A percentile compares a stretch with the other conserved stretches of the same genome.
Evolutionary conservation across 805 yeast genomes (phyloP).

Genomic region (Teunomyces gatunensis): DNA sequence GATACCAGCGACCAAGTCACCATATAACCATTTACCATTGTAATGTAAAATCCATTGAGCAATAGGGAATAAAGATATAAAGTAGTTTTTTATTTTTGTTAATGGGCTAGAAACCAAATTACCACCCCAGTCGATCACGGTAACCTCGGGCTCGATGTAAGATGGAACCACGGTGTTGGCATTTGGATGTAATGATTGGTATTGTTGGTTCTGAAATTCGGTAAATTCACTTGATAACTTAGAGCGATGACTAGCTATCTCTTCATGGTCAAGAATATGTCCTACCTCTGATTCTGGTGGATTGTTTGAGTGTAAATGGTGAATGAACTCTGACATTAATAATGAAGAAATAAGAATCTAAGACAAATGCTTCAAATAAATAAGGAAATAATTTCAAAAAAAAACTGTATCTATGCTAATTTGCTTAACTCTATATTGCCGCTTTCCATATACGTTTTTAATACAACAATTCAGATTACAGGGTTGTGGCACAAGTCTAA

Average conservation of each 20-base stretch:
- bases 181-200: constrained; percentile 2
- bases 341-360: neutral
- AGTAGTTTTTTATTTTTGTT: constrained; percentile 42
- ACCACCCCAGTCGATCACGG: constrained; percentile 32
- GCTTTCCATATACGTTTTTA: neutral
- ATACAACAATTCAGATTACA: neutral
- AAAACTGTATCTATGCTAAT: neutral
- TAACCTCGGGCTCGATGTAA: constrained; percentile 31
- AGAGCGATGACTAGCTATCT: constrained; percentile 9
- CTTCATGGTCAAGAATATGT: constrained; percentile 15
- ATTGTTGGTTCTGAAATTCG: constrained; percentile 6
- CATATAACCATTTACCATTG: constrained; percentile 72
- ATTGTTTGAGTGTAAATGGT: constrained; percentile 10
- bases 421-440: neutral
- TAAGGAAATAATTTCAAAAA: constrained; percentile 2
- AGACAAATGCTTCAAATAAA: constrained; percentile 3
- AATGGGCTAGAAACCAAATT: constrained; percentile 37
- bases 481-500: neutral
- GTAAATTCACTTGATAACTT: constrained; percentile 15
- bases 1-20: constrained; percentile 87
- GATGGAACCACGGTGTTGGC: constrained; percentile 30
- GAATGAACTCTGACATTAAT: constrained; percentile 12
- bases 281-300: constrained; percentile 22
- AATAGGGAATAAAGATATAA: constrained; percentile 72
- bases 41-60: constrained; percentile 82